Conservation (phyloP, 257 asterid species). For the Plantago ovata region DNA sequence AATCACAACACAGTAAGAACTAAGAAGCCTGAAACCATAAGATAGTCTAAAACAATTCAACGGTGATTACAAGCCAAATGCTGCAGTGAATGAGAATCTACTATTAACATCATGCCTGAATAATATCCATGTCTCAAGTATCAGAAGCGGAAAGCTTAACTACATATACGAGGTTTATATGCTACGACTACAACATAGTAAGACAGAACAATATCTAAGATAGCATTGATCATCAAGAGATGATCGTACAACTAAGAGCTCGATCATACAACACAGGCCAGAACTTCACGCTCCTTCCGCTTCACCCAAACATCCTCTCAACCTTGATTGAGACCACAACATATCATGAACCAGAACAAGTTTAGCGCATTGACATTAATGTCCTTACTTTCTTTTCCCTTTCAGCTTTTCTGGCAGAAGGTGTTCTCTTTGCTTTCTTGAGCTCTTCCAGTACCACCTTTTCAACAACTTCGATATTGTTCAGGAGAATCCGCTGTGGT, state of each 20-base stretch:
- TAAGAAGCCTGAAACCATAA: no score
- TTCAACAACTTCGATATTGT: slow-evolving; percentile 66
- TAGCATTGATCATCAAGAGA: slow-evolving; percentile 36
- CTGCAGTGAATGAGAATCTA: no score
- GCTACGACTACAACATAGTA: no score
- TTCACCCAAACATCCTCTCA: slow-evolving; percentile 28
- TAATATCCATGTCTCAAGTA: no score
- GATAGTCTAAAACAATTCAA: no score
- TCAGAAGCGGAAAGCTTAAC: no score
- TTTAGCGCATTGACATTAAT: slow-evolving; percentile 70
- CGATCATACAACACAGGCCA: slow-evolving; percentile 30
- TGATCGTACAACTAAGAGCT: slow-evolving; percentile 30
- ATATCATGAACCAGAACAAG: not conserved
- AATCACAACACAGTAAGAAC: no score
- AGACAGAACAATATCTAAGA: not conserved
- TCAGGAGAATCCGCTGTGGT: slow-evolving; percentile 63
- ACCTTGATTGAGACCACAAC: slow-evolving; percentile 53
- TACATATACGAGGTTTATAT: no score
- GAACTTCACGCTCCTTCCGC: slow-evolving; percentile 21
- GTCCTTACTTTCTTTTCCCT: slow-evolving; percentile 58
- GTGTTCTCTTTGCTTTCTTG: slow-evolving; percentile 55
- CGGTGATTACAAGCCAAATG: no score
- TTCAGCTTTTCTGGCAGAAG: slow-evolving; percentile 58
- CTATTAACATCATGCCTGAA: no score
- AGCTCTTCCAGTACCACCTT: slow-evolving; percentile 71